Evolutionary conservation across 768 basidiomycete genomes (phyloP).

Genomic region (Kwoniella sp.): DNA sequence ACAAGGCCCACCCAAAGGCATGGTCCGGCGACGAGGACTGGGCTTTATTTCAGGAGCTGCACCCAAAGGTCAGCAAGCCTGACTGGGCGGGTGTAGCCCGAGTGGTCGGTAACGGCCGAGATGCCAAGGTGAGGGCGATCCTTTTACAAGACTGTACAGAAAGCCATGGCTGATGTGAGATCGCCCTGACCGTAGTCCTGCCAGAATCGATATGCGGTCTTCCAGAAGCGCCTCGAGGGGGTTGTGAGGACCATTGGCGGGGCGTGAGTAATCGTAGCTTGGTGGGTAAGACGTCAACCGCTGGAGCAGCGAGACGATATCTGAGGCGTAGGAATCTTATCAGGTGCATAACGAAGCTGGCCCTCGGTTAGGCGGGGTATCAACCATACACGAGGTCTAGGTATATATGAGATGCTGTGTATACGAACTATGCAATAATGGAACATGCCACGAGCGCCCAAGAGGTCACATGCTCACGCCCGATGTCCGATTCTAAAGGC

Average conservation of each 20-base stretch:
- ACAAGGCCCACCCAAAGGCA: too few species aligned
- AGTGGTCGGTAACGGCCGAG: constrained; percentile 7
- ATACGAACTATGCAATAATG: too few species aligned
- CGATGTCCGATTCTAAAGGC: constrained; percentile 4
- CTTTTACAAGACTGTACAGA: not conserved
- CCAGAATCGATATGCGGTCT: constrained; percentile 15
- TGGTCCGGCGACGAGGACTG: constrained; percentile 17
- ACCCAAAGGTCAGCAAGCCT: constrained; percentile 10
- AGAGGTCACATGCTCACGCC: too few species aligned
- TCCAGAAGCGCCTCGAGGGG: constrained; percentile 7
- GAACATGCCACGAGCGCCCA: too few species aligned
- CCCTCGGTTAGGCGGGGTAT: too few species aligned
- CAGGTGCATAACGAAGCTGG: too few species aligned
- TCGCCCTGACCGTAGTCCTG: constrained; percentile 6
- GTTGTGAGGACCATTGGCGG: constrained; percentile 12
- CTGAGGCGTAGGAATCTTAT: too few species aligned
- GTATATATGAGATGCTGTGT: too few species aligned
- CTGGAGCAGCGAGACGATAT: too few species aligned
- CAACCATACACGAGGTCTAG: too few species aligned
- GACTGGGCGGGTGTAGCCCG: constrained; percentile 10
- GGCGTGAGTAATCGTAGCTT: not conserved
- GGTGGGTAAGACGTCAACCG: too few species aligned
- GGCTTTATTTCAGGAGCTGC: constrained; percentile 5
- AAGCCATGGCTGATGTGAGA: constrained; percentile 4
- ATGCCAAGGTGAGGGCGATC: constrained; percentile 11